Percentiles rank a stretch among this genome's conserved stretches.
Evolutionary conservation across 2,329 filamentous ascomycete species (phyloP).

Genomic region (Sporothrix variecibatus): DNA sequence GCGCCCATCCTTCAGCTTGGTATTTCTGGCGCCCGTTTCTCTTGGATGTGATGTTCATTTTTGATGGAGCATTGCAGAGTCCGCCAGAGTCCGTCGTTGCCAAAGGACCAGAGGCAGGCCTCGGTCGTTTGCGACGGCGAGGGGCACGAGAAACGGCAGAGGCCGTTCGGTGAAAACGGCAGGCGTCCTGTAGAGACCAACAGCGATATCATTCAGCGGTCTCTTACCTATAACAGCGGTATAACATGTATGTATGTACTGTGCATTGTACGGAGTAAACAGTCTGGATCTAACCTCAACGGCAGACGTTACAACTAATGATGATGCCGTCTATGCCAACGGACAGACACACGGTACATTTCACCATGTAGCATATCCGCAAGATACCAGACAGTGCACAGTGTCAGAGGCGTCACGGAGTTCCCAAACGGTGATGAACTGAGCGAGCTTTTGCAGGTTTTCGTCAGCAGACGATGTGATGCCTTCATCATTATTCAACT

Average conservation of each 20-base stretch:
- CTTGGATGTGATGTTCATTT: neutral
- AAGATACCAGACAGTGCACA: neutral
- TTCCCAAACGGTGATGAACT: neutral
- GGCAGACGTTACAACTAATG: neutral
- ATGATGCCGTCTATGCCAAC: neutral
- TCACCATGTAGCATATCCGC: neutral
- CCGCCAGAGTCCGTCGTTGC: no score
- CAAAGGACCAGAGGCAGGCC: neutral
- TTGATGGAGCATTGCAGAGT: neutral
- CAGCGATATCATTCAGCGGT: no score
- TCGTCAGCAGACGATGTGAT: neutral
- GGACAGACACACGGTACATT: neutral
- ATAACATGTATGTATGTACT: no score
- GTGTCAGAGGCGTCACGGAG: neutral
- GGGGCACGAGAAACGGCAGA: no score
- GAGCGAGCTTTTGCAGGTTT: neutral
- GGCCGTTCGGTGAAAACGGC: neutral
- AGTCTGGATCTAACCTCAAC: no score
- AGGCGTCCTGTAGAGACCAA: neutral
- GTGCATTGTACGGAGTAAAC: no score
- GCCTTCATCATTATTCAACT: neutral
- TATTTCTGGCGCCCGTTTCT: neutral
- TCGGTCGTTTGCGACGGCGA: neutral
- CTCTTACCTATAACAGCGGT: no score
- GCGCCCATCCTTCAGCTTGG: conserved; percentile 27